Evolutionary conservation across 2,329 filamentous ascomycete species (phyloP).

Genomic region (Colletotrichum euphorbiae): DNA sequence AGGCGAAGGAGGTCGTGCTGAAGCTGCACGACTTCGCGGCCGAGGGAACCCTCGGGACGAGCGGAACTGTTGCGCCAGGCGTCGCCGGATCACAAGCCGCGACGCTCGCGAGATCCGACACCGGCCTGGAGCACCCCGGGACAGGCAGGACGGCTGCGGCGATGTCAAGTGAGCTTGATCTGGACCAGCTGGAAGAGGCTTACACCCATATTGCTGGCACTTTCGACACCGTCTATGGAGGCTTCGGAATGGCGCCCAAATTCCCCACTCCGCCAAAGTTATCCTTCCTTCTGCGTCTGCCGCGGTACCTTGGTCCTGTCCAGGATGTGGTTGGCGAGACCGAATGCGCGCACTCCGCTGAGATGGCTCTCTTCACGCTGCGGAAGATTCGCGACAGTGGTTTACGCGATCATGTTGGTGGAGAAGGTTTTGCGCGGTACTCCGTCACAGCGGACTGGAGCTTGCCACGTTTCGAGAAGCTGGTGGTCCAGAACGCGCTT

Average conservation of each 20-base stretch:
- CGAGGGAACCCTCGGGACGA: slow-evolving; percentile 78
- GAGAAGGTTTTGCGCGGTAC: slow-evolving; percentile 74
- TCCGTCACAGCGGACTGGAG: slow-evolving; percentile 94
- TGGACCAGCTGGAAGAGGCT: slow-evolving; percentile 92
- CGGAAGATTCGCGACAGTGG: slow-evolving; percentile 74
- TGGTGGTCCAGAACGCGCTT: slow-evolving; percentile 92
- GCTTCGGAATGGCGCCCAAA: slow-evolving; percentile 86
- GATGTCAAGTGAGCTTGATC: slow-evolving; percentile 78
- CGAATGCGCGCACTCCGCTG: slow-evolving; percentile 78
- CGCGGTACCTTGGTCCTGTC: slow-evolving; percentile 77
- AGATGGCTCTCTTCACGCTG: slow-evolving; percentile 85
- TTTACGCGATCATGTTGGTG: slow-evolving; percentile 67
- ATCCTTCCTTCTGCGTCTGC: slow-evolving; percentile 81
- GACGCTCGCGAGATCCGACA: slow-evolving; percentile 36
- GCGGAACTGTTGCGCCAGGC: slow-evolving; percentile 45
- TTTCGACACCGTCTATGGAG: slow-evolving; percentile 83
- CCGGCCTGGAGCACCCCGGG: slow-evolving; percentile 44
- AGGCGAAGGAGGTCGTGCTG: slow-evolving; percentile 83
- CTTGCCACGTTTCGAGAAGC: slow-evolving; percentile 96
- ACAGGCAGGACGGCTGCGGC: slow-evolving; percentile 27
- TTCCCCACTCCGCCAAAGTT: slow-evolving; percentile 91
- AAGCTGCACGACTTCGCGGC: slow-evolving; percentile 89
- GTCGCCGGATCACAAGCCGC: slow-evolving; percentile 35
- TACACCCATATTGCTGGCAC: slow-evolving; percentile 82
- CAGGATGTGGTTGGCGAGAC: slow-evolving; percentile 87